Conservation (phyloP, 2,329 filamentous ascomycete species). For the Anthostomella pinea region DNA sequence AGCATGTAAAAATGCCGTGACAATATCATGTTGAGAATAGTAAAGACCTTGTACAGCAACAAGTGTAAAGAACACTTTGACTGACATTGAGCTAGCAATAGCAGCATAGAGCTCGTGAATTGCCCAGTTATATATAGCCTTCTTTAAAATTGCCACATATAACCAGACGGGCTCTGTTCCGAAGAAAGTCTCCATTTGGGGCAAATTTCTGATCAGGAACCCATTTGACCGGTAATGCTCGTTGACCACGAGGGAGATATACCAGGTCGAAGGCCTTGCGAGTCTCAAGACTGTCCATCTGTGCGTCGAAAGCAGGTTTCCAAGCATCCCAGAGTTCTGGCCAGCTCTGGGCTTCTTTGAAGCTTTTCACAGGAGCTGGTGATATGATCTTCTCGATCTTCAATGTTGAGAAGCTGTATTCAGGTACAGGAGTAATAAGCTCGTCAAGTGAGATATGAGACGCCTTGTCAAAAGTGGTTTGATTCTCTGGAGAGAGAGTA, state of each 20-base stretch:
- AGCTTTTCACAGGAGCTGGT: neutral
- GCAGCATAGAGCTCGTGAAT: neutral
- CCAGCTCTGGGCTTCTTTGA: neutral
- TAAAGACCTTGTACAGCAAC: neutral
- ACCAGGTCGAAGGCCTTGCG: neutral
- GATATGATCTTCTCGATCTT: neutral
- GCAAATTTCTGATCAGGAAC: neutral
- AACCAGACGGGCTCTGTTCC: neutral
- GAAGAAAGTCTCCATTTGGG: neutral
- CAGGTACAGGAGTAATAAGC: too few relatives aligned
- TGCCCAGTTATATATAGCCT: neutral
- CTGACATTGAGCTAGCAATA: neutral
- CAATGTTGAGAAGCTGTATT: neutral
- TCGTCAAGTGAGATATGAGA: too few relatives aligned
- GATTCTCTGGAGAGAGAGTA: too few relatives aligned
- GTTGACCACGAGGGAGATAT: neutral
- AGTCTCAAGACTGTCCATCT: neutral
- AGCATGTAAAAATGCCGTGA: too few relatives aligned
- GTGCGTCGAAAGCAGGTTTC: neutral
- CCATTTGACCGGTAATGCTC: neutral
- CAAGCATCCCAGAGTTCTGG: neutral
- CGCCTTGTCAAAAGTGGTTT: too few relatives aligned
- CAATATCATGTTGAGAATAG: neutral
- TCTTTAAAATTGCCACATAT: slow-evolving; percentile 1
- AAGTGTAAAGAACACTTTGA: neutral